Base-by-base conservation (phyloP, 805 yeast species). In the Candida succiphila region DNA sequence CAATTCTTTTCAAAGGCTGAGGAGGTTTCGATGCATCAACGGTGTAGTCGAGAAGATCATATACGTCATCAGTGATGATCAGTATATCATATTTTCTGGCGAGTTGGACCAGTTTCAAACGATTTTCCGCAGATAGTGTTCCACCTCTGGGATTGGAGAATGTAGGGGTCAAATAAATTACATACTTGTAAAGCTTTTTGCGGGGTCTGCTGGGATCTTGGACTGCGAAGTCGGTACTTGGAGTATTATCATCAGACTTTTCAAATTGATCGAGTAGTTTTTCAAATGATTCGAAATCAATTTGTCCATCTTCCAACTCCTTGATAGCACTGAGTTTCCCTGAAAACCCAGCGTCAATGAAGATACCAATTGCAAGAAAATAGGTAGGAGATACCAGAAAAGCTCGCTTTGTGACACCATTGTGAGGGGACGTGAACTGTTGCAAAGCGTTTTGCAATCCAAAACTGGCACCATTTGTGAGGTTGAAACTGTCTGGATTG, bases 311-410 rank as follows among this genome's bases (percentile, higher is more conserved):
- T 0, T 61, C 60, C 2, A 61, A 55, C 47, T 86, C 95, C 24
- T 67, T 63, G 21, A 86, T 67, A 0, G 86, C 84, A 4, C 81
- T 69, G 42, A 82, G 49, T 41, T 72, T 76, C 3, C 72, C 78
- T 22, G 64, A 68, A 48, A 80, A 82, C 0, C 94, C 95, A 22
- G 85, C 85, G 58, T 86, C 95, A 8, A 74, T 58, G 42, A 86
- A 78, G 2, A 79, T 69, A 37, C 69, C 69, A 48, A 84, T 86
- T 50, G 84, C 78, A 43, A 86, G 62, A 44, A 66, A 85, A 49
- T 86, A 86, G 0, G 95, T 83, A 0, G 95, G 95, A 0, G 86
- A 64, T 3, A 83, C 78, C 25, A 83, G 61, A 45, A 86, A 85
- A 0, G 81, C 89, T 40, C 72, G 73, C 44, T 70, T 65, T 12